A percentile compares a stretch with the other conserved stretches of the same genome.
Evolutionary conservation across 1,284 basidiomycete genomes (phyloP).

Genomic region (Ustilago esculenta): DNA sequence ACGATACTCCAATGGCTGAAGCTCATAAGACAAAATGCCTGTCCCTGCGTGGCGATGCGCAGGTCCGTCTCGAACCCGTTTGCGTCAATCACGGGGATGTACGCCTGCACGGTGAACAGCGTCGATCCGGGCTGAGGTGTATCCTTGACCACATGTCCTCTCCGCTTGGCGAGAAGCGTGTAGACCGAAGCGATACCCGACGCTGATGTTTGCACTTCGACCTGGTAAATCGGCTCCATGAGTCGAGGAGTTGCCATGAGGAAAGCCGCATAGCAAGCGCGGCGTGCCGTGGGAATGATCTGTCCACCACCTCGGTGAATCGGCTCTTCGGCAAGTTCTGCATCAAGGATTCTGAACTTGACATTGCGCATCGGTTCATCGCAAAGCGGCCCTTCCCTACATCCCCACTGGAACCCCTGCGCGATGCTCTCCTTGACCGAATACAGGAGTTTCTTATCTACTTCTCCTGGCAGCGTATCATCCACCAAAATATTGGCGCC

Average conservation of each 20-base stretch:
- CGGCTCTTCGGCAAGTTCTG: conserved; percentile 88
- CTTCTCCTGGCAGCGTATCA: conserved; percentile 93
- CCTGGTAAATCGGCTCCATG: conserved; percentile 96
- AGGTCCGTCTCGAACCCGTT: conserved; percentile 99
- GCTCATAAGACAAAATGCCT: conserved; percentile 93
- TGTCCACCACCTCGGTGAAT: conserved; percentile 98
- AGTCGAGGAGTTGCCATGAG: conserved; percentile 75
- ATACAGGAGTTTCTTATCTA: conserved; percentile 89
- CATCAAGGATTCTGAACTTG: conserved; percentile 94
- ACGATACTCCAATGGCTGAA: conserved; percentile 99
- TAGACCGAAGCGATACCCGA: conserved; percentile 98
- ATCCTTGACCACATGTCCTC: conserved; percentile 97
- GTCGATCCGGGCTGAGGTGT: conserved; percentile 97
- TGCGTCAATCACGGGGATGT: conserved; percentile 97
- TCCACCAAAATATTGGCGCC: conserved; percentile 89
- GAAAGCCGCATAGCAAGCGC: conserved; percentile 99
- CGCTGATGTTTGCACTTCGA: conserved; percentile 97
- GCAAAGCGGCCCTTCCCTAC: conserved; percentile 94
- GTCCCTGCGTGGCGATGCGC: conserved; percentile 94
- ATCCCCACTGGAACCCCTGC: conserved; percentile 99
- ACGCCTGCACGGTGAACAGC: conserved; percentile 94
- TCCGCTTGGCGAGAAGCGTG: conserved; percentile 91
- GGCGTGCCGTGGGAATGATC: conserved; percentile 95
- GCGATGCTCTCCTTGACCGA: conserved; percentile 93
- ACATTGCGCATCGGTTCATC: conserved; percentile 99